Conservation (phyloP, 805 yeast species). For the Komagataella mondaviorum region DNA sequence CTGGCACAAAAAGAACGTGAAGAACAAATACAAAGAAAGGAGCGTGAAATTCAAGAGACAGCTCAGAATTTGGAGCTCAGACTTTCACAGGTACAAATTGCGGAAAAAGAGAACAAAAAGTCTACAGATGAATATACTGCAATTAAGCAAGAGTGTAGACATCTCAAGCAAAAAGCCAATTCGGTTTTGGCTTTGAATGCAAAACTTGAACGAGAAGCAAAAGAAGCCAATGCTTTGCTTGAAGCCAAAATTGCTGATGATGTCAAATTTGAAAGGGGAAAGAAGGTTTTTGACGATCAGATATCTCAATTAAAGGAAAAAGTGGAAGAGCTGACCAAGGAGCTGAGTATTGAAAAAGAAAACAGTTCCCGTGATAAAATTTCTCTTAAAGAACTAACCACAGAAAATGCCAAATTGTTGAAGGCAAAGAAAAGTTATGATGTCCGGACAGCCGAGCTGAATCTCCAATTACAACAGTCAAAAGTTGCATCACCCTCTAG, state of each 20-base stretch:
- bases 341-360: constrained; percentile 14
- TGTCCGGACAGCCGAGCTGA: constrained; percentile 18
- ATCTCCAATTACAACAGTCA: constrained; percentile 14
- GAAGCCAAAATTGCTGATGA: constrained; percentile 29
- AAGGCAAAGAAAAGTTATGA: constrained; percentile 17
- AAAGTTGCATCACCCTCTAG: neutral
- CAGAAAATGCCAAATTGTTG: constrained; percentile 19
- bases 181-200: neutral
- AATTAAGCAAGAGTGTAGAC: constrained; percentile 6
- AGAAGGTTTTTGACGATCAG: constrained; percentile 26
- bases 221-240: constrained; percentile 24
- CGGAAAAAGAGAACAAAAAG: constrained; percentile 5
- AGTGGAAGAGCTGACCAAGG: constrained; percentile 14
- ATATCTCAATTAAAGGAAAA: constrained; percentile 20
- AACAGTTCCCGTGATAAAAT: constrained; percentile 10
- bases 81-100: constrained; percentile 1
- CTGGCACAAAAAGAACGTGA: neutral
- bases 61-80: neutral
- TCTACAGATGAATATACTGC: constrained; percentile 8
- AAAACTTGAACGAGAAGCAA: constrained; percentile 30
- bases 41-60: neutral
- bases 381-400: constrained; percentile 14
- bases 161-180: neutral
- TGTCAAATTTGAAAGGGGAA: constrained; percentile 28
- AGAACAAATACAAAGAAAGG: neutral